Base-by-base conservation (phyloP, 345 rosid genomes). In the Durio zibethinus region DNA sequence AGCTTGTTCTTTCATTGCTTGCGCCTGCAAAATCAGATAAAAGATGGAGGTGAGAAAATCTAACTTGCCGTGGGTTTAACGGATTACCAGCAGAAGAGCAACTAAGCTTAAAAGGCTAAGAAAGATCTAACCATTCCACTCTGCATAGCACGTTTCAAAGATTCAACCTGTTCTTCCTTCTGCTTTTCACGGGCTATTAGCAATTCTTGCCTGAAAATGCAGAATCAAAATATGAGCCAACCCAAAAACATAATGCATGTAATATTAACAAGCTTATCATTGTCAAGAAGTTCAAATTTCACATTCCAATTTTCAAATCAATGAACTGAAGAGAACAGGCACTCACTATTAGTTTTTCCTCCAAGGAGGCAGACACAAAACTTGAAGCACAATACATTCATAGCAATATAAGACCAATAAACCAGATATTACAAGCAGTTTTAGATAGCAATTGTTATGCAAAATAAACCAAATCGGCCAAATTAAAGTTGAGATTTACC, bases 121-220 rank as follows among this genome's bases (percentile, higher is more conserved):
- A 3, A 76, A 77, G 77, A 23, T 80, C 94, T 79, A 21, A 96
- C 99, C 99, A 96, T 92, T 91, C 99, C 99, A 66, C 94, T 83
- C 90, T 96, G 96, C 99, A 96, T 96, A 18, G 97, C 86, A 8
- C 43, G 80, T 84, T 93, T 95, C 54, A 95, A 87, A 64, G 91
- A 85, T 76, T 85, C 80, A 33, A 96, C 94, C 86, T 93, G 80
- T 80, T 89, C 85, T 86, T 93, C 99, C 90, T 96, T 96, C 31
- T 88, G 94, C 87, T 83, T 96, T 79, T 96, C 99, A 66, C 98
- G 92, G 81, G 84, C 93, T 70, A 74, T 84, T 78, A 83, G 81
- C 89, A 90, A 61, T 80, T 96, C 98, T 79, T 78, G 90, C 88
- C 99, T 96, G 93, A 54, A 80, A 80, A 77, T 64, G 29, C 48